These are phyloP conservation scores for Apostasia shenzhenica DNA, from an alignment of 106 monocot genomes.

Conservation along the genomic window DNA sequence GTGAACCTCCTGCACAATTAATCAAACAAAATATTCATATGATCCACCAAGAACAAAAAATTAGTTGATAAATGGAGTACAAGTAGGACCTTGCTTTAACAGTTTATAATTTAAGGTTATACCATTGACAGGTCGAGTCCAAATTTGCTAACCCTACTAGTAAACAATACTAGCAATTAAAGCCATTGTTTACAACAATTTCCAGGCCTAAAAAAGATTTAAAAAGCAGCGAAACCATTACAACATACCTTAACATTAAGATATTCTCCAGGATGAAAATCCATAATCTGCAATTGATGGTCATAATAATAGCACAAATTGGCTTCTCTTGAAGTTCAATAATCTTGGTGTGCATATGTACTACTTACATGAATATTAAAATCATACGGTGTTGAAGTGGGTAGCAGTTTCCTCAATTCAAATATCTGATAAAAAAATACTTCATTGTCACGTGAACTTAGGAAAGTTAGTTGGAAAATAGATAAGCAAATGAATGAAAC, in stretches of 20 bases:
- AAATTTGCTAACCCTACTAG: too few relatives aligned
- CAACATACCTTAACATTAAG: conserved; percentile 81
- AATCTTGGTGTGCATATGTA: not conserved
- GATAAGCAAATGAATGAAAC: not conserved
- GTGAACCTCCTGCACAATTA: conserved; percentile 74
- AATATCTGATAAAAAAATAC: conserved; percentile 40
- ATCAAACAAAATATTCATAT: not conserved
- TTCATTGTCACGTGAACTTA: not conserved
- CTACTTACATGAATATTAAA: conserved; percentile 87
- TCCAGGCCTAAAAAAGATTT: too few relatives aligned
- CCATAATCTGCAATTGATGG: conserved; percentile 68
- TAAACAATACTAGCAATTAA: too few relatives aligned
- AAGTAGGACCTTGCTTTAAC: too few relatives aligned
- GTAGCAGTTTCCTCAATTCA: conserved; percentile 73
- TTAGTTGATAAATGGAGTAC: too few relatives aligned
- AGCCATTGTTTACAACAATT: too few relatives aligned
- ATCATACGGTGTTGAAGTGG: conserved; percentile 72
- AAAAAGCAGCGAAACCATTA: not conserved
- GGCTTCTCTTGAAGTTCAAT: not conserved
- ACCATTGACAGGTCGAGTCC: too few relatives aligned
- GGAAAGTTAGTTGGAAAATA: not conserved
- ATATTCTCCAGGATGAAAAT: conserved; percentile 94
- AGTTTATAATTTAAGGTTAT: too few relatives aligned
- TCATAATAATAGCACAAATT: not conserved
- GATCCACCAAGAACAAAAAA: too few relatives aligned